These are phyloP conservation scores for Apophysomyces elegans DNA, from an alignment of 371 early-diverging fungal genomes.

Conservation along the genomic window DNA sequence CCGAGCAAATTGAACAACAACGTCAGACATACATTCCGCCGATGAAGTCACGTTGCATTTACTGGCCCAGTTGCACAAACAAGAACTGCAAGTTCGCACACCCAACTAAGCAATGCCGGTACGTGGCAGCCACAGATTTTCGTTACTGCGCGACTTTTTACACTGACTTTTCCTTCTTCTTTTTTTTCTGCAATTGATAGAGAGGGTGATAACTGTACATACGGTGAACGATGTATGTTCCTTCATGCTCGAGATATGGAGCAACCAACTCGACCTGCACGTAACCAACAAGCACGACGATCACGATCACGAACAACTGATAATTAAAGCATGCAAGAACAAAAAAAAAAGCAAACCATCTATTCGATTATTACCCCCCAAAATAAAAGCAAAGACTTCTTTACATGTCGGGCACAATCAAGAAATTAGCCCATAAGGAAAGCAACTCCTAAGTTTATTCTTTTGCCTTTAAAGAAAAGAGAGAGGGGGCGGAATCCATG, in stretches of 20 bases:
- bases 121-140: conserved; percentile 17
- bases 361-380: not conserved
- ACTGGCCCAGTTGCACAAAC: conserved; percentile 65
- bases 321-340: not conserved
- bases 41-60: conserved; percentile 55
- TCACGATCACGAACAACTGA: conserved; percentile 4
- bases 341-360: not conserved
- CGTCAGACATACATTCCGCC: conserved; percentile 37
- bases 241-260: conserved; percentile 50
- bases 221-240: conserved; percentile 56
- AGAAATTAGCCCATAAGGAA: too few species aligned
- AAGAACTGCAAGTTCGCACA: conserved; percentile 64
- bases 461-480: too few species aligned
- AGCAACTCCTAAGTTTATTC: too few species aligned
- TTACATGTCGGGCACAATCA: not conserved
- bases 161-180: not conserved
- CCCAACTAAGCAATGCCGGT: conserved; percentile 56
- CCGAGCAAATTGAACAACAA: conserved; percentile 44
- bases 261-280: conserved; percentile 1
- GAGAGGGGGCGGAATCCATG: not conserved
- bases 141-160: too few species aligned
- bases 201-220: conserved; percentile 49
- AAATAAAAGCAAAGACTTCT: not conserved
- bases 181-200: conserved; percentile 24
- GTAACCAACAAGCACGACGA: conserved; percentile 4